Evolutionary conservation across 352 stramenopile species (phyloP).

Genomic region (Thalassiosira allenii): DNA sequence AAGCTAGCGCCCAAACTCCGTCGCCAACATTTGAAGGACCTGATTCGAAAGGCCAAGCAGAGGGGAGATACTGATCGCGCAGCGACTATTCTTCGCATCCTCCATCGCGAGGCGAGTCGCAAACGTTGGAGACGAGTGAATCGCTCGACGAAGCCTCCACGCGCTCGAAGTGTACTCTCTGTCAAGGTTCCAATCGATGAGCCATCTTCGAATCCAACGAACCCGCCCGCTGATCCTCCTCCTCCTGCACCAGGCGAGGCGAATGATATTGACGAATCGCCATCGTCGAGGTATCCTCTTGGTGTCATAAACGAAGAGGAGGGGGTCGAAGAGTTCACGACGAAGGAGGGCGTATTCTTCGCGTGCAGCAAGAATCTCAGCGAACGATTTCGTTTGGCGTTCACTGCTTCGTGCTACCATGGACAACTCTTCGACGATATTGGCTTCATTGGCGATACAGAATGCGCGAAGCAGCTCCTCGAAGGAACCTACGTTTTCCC

Average conservation of each 20-base stretch:
- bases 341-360: constrained; percentile 1
- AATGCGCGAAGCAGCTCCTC: constrained; percentile 2
- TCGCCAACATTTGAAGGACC: neutral
- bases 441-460: neutral
- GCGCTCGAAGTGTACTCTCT: neutral
- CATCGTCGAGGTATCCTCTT: too few relatives aligned
- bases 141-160: neutral
- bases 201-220: too few relatives aligned
- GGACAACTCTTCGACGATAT: neutral
- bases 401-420: neutral
- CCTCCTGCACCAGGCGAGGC: too few relatives aligned
- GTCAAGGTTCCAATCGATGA: neutral
- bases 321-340: neutral
- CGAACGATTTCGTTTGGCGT: neutral
- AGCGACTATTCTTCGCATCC: neutral
- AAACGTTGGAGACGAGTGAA: neutral
- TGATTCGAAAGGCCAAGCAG: neutral
- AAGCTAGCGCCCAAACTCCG: neutral
- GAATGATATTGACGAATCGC: too few relatives aligned
- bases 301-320: too few relatives aligned
- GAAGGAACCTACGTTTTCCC: constrained; percentile 20
- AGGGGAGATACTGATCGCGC: neutral
- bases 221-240: too few relatives aligned
- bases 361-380: neutral
- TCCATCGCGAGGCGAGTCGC: neutral